Conservation (phyloP, 2,329 filamentous ascomycete genomes). For the Dothideomycetes sp. region DNA sequence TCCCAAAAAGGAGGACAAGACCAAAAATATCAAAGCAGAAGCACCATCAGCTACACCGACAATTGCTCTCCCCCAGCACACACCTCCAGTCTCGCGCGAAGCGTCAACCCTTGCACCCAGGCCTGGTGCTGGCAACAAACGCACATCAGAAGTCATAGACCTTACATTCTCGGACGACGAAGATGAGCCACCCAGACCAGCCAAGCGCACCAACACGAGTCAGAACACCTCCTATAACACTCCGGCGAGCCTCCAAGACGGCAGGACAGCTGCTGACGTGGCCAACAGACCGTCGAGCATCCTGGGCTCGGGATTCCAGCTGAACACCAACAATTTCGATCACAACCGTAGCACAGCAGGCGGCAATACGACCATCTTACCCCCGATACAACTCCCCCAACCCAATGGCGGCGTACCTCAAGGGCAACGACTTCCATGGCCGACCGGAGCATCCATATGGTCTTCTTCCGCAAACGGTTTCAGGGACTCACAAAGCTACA, state of each 20-base stretch:
- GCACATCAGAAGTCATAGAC: constrained; percentile 40
- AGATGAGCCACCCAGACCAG: constrained; percentile 30
- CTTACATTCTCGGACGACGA: constrained; percentile 41
- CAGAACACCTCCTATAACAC: constrained; percentile 16
- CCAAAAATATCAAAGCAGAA: constrained; percentile 33
- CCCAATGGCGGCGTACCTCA: constrained; percentile 12
- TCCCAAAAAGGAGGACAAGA: constrained; percentile 16
- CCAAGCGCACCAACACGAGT: constrained; percentile 24
- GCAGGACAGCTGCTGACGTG: constrained; percentile 15
- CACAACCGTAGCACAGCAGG: constrained; percentile 18
- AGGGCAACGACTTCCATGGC: constrained; percentile 11
- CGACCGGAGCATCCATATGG: constrained; percentile 4
- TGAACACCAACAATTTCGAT: constrained; percentile 8
- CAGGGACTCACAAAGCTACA: constrained; percentile 9
- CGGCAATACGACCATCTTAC: constrained; percentile 12
- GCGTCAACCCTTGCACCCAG: constrained; percentile 23
- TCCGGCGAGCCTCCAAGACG: constrained; percentile 15
- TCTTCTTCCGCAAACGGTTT: constrained; percentile 2
- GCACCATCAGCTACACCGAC: constrained; percentile 25
- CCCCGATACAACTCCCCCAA: constrained; percentile 19
- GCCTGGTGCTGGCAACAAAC: constrained; percentile 32
- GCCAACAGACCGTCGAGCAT: constrained; percentile 17
- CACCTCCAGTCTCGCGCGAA: constrained; percentile 39
- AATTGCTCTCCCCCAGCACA: constrained; percentile 28
- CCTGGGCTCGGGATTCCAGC: constrained; percentile 12